Percentiles rank a stretch among this genome's conserved stretches.
Evolutionary conservation across 2,329 filamentous ascomycete genomes (phyloP).

Genomic region (Fusarium ambrosium): DNA sequence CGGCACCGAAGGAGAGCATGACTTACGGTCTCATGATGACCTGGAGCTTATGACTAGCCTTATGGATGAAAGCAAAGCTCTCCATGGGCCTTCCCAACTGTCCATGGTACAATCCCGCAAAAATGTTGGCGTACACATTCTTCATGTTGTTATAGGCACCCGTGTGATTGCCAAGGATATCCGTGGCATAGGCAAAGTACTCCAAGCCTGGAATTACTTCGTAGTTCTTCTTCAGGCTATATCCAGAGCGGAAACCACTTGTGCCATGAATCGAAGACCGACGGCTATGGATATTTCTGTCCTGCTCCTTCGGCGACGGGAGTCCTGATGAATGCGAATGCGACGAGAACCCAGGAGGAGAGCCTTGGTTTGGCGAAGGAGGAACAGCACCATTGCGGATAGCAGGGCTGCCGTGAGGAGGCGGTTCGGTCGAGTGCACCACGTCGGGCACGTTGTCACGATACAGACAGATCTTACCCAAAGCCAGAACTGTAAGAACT

Average conservation of each 20-base stretch:
- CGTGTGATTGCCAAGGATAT: constrained; percentile 85
- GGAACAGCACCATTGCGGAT: constrained; percentile 64
- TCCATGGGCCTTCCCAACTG: constrained; percentile 90
- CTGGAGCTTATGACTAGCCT: constrained; percentile 71
- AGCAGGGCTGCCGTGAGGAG: constrained; percentile 53
- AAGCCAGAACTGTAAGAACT: constrained; percentile 83
- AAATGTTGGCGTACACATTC: constrained; percentile 86
- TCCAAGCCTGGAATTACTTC: constrained; percentile 90
- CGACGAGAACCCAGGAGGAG: constrained; percentile 61
- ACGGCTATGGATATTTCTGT: constrained; percentile 61
- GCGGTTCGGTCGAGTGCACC: constrained; percentile 56
- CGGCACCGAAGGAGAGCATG: neutral
- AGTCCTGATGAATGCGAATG: constrained; percentile 65
- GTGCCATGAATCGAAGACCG: constrained; percentile 65
- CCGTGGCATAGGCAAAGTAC: constrained; percentile 88
- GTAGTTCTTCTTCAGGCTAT: constrained; percentile 70
- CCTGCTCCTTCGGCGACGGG: constrained; percentile 66
- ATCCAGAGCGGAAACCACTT: constrained; percentile 45
- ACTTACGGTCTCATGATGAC: constrained; percentile 82
- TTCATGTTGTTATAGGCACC: constrained; percentile 84
- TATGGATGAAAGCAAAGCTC: constrained; percentile 76
- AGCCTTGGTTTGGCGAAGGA: constrained; percentile 67
- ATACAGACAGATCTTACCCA: constrained; percentile 83
- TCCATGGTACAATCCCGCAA: constrained; percentile 90
- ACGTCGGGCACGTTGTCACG: constrained; percentile 70